Conservation (phyloP, 441 rosid species). For the Rhodomyrtus psidioides region DNA sequence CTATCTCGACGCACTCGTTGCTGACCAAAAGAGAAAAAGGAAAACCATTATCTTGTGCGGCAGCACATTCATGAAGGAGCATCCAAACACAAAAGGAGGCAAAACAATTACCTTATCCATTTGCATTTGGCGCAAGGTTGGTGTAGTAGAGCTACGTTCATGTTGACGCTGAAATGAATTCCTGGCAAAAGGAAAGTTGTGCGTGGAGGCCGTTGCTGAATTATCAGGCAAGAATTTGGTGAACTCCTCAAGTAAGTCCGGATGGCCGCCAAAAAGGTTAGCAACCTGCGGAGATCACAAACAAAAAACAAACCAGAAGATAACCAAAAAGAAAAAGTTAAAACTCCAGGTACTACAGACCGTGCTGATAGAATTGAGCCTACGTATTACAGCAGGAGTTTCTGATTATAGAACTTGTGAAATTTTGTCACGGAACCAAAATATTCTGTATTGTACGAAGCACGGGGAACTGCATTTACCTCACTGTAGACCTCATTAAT, state of each 20-base stretch:
- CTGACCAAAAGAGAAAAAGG: constrained; percentile 23
- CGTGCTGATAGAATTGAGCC: not conserved
- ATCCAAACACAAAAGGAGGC: not conserved
- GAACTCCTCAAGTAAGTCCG: constrained; percentile 91
- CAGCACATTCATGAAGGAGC: not conserved
- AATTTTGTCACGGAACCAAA: not conserved
- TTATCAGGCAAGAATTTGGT: constrained; percentile 78
- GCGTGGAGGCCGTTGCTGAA: constrained; percentile 42
- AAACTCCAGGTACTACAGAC: not conserved
- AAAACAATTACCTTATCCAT: constrained; percentile 56
- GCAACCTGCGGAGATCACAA: constrained; percentile 48
- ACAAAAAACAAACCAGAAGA: not conserved
- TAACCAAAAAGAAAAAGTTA: not conserved
- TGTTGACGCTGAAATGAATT: constrained; percentile 48
- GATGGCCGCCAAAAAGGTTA: constrained; percentile 72
- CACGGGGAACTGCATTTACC: constrained; percentile 27
- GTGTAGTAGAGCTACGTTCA: constrained; percentile 45
- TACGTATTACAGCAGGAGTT: not conserved
- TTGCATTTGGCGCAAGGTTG: constrained; percentile 47
- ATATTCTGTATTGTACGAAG: not conserved
- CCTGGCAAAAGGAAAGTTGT: constrained; percentile 35
- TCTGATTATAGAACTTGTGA: not conserved
- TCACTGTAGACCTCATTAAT: constrained; percentile 86
- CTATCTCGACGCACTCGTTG: constrained; percentile 64
- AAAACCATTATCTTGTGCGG: not conserved